Evolutionary conservation across 2,329 filamentous ascomycete genomes (phyloP).

Genomic region (Ophiosphaerella narmari): DNA sequence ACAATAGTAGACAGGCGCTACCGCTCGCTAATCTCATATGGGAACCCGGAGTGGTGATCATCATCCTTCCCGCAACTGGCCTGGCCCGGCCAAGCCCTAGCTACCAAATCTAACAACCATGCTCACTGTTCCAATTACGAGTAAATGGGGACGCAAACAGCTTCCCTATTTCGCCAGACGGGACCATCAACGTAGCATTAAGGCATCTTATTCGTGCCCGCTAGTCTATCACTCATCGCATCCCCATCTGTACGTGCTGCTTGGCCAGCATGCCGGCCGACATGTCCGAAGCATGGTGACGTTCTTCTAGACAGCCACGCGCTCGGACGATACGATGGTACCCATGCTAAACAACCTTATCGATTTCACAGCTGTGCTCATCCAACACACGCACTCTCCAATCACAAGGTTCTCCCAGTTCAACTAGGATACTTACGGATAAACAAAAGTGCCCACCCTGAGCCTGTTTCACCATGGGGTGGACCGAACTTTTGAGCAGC

Average conservation of each 20-base stretch:
- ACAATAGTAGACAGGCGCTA: constrained; percentile 6
- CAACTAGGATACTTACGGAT: no score
- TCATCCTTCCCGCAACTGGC: constrained; percentile 15
- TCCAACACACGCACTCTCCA: constrained; percentile 7
- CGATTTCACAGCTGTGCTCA: constrained; percentile 1
- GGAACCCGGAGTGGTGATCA: constrained; percentile 10
- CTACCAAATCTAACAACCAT: neutral
- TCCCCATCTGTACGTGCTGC: neutral
- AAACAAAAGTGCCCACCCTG: no score
- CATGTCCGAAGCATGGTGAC: constrained; percentile 19
- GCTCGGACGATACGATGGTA: constrained; percentile 1
- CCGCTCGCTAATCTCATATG: constrained; percentile 1
- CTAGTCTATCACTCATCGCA: neutral
- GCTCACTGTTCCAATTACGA: no score
- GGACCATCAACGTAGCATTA: neutral
- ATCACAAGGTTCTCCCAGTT: neutral
- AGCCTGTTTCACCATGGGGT: no score
- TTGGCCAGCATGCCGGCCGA: neutral
- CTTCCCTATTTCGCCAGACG: no score
- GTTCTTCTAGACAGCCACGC: constrained; percentile 35
- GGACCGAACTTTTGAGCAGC: neutral
- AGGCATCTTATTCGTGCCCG: constrained; percentile 4
- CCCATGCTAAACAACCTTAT: neutral
- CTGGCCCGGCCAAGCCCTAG: constrained; percentile 10
- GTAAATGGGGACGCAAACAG: no score